These are phyloP conservation scores for Paraphoma sp. DNA, from an alignment of 2,329 filamentous ascomycete genomes.

Conservation along the genomic window DNA sequence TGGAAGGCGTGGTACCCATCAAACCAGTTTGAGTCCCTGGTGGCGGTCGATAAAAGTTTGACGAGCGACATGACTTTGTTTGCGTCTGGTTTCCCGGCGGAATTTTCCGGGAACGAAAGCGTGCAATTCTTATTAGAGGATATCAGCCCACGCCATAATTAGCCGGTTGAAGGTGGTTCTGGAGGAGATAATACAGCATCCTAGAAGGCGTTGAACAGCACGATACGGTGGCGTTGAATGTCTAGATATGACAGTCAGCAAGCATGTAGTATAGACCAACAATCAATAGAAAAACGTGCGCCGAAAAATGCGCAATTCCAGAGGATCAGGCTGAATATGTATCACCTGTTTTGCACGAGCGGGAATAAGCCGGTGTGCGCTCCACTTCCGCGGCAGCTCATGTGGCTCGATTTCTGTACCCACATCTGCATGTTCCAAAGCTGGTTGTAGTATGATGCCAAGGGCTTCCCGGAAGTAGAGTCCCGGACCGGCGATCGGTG, in stretches of 20 bases:
- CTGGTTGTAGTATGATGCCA: constrained; percentile 24
- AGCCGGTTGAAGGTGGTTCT: neutral
- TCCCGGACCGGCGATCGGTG: constrained; percentile 24
- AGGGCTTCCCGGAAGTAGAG: constrained; percentile 18
- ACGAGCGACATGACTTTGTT: neutral
- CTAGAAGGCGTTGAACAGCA: neutral
- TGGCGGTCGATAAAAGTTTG: neutral
- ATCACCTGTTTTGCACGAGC: constrained; percentile 1
- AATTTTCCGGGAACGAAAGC: too few species aligned
- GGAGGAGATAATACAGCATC: constrained; percentile 7
- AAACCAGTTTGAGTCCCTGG: constrained; percentile 16
- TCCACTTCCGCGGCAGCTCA: constrained; percentile 11
- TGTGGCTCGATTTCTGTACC: constrained; percentile 16
- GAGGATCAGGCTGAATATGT: constrained; percentile 11
- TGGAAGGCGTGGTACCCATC: constrained; percentile 38
- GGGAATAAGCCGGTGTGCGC: constrained; percentile 14
- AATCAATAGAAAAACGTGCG: neutral
- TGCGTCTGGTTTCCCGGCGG: neutral
- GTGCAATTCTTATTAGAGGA: neutral
- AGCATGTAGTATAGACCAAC: neutral
- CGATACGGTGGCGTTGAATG: neutral
- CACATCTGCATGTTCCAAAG: constrained; percentile 4
- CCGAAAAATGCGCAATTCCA: neutral
- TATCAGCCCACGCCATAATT: neutral
- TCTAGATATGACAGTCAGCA: constrained; percentile 4